Conservation (phyloP, 345 rosid genomes). For the Odontarrhena argentea region DNA sequence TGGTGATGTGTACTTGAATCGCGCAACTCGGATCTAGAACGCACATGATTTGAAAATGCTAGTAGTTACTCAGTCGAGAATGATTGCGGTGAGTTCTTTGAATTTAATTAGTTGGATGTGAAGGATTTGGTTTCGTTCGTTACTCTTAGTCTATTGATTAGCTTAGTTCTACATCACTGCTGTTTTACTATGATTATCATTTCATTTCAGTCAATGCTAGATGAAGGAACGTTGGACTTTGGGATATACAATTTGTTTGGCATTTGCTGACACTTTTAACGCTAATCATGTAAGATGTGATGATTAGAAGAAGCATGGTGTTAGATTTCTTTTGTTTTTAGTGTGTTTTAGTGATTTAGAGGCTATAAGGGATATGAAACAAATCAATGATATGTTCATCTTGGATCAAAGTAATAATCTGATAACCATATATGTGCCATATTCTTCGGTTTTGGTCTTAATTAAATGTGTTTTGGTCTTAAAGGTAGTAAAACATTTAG, state of each 20-base stretch:
- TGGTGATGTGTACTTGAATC: too few species aligned
- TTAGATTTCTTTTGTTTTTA: neutral
- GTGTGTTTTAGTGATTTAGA: neutral
- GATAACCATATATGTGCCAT: constrained; percentile 4
- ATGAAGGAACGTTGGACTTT: neutral
- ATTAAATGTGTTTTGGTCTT: too few species aligned
- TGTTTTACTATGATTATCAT: neutral
- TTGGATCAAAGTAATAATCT: neutral
- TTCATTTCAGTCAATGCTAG: neutral
- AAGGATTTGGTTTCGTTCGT: too few species aligned
- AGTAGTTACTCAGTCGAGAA: too few species aligned
- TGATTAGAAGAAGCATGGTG: neutral
- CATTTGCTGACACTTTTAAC: neutral
- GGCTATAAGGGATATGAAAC: neutral
- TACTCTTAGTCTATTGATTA: too few species aligned
- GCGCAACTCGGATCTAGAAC: too few species aligned
- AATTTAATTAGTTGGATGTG: too few species aligned
- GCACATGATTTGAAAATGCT: too few species aligned
- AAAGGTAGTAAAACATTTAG: too few species aligned
- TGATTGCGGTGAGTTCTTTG: too few species aligned
- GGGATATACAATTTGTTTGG: neutral
- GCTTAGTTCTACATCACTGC: neutral
- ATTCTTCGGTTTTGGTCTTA: too few species aligned
- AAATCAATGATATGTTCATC: neutral
- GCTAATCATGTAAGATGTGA: neutral